Evolutionary conservation across 176 grass and related monocot species (phyloP).

Genomic region (Cocos nucifera): DNA sequence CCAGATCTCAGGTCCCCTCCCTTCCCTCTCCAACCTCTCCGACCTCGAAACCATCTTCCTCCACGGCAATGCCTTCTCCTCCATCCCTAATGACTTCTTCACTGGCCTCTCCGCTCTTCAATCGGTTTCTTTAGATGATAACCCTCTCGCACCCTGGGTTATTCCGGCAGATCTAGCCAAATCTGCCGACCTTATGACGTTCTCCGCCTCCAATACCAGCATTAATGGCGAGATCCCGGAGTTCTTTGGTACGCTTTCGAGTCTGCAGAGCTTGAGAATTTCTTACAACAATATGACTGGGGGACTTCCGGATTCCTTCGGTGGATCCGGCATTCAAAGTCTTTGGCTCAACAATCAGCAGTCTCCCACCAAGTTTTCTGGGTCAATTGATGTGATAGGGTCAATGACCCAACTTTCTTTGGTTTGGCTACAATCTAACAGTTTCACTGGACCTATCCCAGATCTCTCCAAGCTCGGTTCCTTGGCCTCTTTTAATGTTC

Average conservation of each 20-base stretch:
- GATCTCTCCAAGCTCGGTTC: conserved; percentile 17
- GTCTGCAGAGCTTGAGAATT: conserved; percentile 3
- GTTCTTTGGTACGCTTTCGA: conserved; percentile 2
- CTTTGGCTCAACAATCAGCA: conserved; percentile 17
- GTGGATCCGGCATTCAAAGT: neutral
- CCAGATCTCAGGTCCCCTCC: conserved; percentile 8
- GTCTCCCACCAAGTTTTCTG: conserved; percentile 1
- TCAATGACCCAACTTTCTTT: conserved; percentile 9
- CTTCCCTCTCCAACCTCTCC: conserved; percentile 7
- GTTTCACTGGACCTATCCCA: conserved; percentile 20
- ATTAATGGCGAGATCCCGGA: conserved; percentile 12
- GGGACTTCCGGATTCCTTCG: neutral
- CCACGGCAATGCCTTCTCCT: conserved; percentile 14
- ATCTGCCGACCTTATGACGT: neutral
- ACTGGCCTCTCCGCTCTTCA: conserved; percentile 10
- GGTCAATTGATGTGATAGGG: conserved; percentile 16
- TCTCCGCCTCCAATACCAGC: conserved; percentile 9
- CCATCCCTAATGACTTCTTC: conserved; percentile 20
- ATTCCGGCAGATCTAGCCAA: neutral
- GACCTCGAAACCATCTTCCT: conserved; percentile 1
- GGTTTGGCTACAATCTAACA: conserved; percentile 23
- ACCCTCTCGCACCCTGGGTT: conserved; percentile 12
- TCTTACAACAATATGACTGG: conserved; percentile 17
- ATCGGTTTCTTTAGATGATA: conserved; percentile 6
- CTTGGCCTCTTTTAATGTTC: conserved; percentile 14